Conservation (phyloP, 352 stramenopile species). For the Phytophthora cryptogea region DNA sequence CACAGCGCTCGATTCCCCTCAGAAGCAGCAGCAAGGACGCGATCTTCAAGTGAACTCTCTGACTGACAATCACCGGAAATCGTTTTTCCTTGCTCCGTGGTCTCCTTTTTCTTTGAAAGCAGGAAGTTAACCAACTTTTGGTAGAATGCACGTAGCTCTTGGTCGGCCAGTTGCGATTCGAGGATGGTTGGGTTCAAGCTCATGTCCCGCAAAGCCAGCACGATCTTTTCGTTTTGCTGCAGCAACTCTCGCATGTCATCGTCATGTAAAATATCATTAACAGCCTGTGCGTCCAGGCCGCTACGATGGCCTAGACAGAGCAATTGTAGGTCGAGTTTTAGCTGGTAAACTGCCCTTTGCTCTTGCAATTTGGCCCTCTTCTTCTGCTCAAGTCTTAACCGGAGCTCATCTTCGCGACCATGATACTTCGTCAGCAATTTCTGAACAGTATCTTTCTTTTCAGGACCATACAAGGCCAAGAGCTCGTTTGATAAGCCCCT, state of each 20-base stretch:
- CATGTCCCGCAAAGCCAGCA: constrained; percentile 66
- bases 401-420: constrained; percentile 46
- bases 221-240: constrained; percentile 48
- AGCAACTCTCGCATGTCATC: constrained; percentile 44
- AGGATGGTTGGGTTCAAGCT: constrained; percentile 63
- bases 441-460: constrained; percentile 38
- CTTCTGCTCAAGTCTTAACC: constrained; percentile 39
- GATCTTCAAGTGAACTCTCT: constrained; percentile 42
- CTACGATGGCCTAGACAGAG: constrained; percentile 41
- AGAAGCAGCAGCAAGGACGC: constrained; percentile 31
- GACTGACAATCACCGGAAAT: neutral
- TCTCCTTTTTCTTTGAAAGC: constrained; percentile 22
- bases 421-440: constrained; percentile 49
- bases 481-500: constrained; percentile 43
- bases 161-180: constrained; percentile 46
- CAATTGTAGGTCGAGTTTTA: constrained; percentile 48
- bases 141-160: constrained; percentile 58
- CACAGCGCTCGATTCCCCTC: constrained; percentile 29
- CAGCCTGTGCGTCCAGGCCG: constrained; percentile 39
- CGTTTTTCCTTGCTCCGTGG: neutral
- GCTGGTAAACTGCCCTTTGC: constrained; percentile 25
- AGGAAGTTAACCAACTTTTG: constrained; percentile 52
- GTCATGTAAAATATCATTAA: constrained; percentile 60
- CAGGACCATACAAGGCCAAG: constrained; percentile 42
- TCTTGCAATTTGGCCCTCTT: constrained; percentile 29